Evolutionary conservation across 2,329 filamentous ascomycete genomes (phyloP).

Genomic region (Trichoderma sp.): DNA sequence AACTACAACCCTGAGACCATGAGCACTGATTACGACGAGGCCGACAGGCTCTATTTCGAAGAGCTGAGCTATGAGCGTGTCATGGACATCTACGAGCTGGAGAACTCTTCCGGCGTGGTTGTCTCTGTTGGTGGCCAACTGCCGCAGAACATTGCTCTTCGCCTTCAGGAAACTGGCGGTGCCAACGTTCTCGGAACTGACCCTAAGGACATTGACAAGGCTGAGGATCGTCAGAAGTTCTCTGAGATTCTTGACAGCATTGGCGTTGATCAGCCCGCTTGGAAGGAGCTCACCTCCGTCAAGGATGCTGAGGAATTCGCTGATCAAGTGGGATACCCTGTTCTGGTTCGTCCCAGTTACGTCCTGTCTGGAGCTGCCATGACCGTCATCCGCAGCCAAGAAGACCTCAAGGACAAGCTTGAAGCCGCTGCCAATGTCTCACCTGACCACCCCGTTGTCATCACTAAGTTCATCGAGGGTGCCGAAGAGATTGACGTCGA

Average conservation of each 20-base stretch:
- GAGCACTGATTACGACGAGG: conserved; percentile 82
- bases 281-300: conserved; percentile 95
- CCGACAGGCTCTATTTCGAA: conserved; percentile 94
- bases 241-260: conserved; percentile 96
- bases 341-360: conserved; percentile 92
- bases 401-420: conserved; percentile 93
- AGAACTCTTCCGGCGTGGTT: conserved; percentile 81
- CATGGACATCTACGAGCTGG: conserved; percentile 98
- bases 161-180: conserved; percentile 86
- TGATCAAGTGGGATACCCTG: conserved; percentile 83
- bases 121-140: conserved; percentile 96
- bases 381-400: conserved; percentile 89
- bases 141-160: conserved; percentile 95
- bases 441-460: conserved; percentile 96
- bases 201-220: conserved; percentile 93
- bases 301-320: conserved; percentile 87
- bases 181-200: conserved; percentile 92
- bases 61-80: conserved; percentile 96
- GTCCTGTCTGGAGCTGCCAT: conserved; percentile 97
- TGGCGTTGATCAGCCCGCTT: conserved; percentile 93
- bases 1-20: conserved; percentile 88
- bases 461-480: conserved; percentile 97
- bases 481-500: conserved; percentile 97
- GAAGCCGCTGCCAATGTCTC: conserved; percentile 87
- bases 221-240: conserved; percentile 98